Evolutionary conservation across 164 flowering plant species (phyloP).

Genomic region (Pachysandra terminalis): DNA sequence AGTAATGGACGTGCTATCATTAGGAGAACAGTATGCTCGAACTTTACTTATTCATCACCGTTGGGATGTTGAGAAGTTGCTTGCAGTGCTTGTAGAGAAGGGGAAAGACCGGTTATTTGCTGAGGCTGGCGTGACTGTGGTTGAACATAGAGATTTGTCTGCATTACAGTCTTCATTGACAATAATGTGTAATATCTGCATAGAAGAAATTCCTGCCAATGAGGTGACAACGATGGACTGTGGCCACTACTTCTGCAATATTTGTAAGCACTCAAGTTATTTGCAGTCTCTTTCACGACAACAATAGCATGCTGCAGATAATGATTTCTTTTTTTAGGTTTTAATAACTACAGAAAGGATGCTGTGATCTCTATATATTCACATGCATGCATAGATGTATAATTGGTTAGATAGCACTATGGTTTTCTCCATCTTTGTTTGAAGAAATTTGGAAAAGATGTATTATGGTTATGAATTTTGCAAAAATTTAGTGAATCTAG

Average conservation of each 20-base stretch:
- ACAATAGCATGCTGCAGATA: not conserved
- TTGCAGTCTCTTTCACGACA: not conserved
- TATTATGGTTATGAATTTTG: too few relatives aligned
- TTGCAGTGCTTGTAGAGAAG: conserved; percentile 60
- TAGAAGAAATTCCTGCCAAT: conserved; percentile 44
- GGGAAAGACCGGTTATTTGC: conserved; percentile 52
- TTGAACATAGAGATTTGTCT: conserved; percentile 21
- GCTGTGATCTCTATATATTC: too few relatives aligned
- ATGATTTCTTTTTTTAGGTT: not conserved
- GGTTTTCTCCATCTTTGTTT: too few relatives aligned
- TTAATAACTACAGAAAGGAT: too few relatives aligned
- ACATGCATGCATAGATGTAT: too few relatives aligned
- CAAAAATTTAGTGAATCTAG: too few relatives aligned
- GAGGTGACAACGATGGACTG: conserved; percentile 73
- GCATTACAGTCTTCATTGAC: conserved; percentile 18
- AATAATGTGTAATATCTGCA: conserved; percentile 56
- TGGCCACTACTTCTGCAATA: conserved; percentile 79
- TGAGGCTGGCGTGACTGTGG: conserved; percentile 58
- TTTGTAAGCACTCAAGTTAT: conserved; percentile 42
- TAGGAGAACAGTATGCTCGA: conserved; percentile 78
- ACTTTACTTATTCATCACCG: conserved; percentile 75
- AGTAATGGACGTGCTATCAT: conserved; percentile 64
- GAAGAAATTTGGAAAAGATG: too few relatives aligned
- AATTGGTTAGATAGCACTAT: too few relatives aligned
- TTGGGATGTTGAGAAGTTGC: conserved; percentile 72